Evolutionary conservation across 2,329 filamentous ascomycete genomes (phyloP).

Genomic region (Aspergillus sp.): DNA sequence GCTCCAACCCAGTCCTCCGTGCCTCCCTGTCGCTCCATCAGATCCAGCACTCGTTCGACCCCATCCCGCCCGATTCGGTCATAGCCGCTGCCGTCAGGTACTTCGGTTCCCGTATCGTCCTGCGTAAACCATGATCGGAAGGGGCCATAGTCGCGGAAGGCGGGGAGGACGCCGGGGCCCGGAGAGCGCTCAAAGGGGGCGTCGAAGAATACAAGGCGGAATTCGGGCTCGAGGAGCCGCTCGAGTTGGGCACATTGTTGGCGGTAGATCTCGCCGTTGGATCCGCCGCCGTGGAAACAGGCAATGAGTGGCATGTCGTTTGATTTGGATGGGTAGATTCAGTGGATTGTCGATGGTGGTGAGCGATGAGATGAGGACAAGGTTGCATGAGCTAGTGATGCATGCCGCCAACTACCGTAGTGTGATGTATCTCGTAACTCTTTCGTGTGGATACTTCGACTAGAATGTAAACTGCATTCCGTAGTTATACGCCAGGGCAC

Average conservation of each 20-base stretch:
- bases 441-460: too few relatives aligned
- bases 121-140: slow-evolving; percentile 16
- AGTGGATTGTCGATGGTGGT: neutral
- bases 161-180: slow-evolving; percentile 16
- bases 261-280: slow-evolving; percentile 11
- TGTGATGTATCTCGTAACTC: too few relatives aligned
- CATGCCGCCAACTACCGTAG: too few relatives aligned
- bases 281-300: slow-evolving; percentile 19
- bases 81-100: slow-evolving; percentile 13
- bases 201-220: slow-evolving; percentile 16
- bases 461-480: too few relatives aligned
- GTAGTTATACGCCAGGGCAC: too few relatives aligned
- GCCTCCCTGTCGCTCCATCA: slow-evolving; percentile 8
- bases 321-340: neutral
- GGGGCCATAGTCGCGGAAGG: slow-evolving; percentile 11
- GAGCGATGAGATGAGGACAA: neutral
- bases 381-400: too few relatives aligned
- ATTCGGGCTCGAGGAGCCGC: slow-evolving; percentile 8
- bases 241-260: slow-evolving; percentile 14
- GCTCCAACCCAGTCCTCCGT: slow-evolving; percentile 12
- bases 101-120: slow-evolving; percentile 4
- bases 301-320: slow-evolving; percentile 13
- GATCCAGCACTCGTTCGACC: slow-evolving; percentile 10
- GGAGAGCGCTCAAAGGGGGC: slow-evolving; percentile 11
- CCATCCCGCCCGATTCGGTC: slow-evolving; percentile 11